Conservation (phyloP, 1,139 yeast genomes). For the Blastobotrys ciferrii region DNA sequence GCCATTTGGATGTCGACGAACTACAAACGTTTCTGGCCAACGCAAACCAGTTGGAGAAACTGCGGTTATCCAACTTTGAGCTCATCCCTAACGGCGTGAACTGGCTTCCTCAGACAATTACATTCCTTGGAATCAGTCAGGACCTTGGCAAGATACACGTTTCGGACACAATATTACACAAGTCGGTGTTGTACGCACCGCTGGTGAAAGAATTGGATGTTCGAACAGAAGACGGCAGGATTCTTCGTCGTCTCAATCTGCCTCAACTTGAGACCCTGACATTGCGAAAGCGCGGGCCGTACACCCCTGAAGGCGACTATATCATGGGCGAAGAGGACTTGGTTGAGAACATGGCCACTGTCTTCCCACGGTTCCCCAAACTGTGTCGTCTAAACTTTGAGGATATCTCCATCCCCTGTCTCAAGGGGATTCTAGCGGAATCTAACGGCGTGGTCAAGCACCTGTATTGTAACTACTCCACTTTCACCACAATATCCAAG, state of each 20-base stretch:
- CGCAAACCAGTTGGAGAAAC: background rate
- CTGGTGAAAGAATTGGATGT: background rate
- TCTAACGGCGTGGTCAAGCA: background rate
- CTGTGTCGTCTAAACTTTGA: background rate
- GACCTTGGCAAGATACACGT: background rate
- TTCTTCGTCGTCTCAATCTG: background rate
- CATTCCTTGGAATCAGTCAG: background rate
- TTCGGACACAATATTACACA: background rate
- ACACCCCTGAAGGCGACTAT: conserved; percentile 3
- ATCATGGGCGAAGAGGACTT: conserved; percentile 5
- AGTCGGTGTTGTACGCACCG: background rate
- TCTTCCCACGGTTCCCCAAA: background rate
- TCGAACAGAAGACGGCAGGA: background rate
- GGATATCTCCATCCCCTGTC: conserved; percentile 3
- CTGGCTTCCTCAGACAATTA: conserved; percentile 1
- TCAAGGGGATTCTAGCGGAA: background rate
- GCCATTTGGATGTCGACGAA: background rate
- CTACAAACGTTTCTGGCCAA: background rate
- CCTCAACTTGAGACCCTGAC: background rate
- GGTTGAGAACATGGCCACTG: background rate
- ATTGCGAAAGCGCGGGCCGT: background rate
- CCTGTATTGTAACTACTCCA: background rate
- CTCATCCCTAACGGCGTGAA: background rate
- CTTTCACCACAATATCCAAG: conserved; percentile 3
- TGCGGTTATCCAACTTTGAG: background rate